Conservation (phyloP, 768 basidiomycete genomes). For the Lentinula edodes region DNA sequence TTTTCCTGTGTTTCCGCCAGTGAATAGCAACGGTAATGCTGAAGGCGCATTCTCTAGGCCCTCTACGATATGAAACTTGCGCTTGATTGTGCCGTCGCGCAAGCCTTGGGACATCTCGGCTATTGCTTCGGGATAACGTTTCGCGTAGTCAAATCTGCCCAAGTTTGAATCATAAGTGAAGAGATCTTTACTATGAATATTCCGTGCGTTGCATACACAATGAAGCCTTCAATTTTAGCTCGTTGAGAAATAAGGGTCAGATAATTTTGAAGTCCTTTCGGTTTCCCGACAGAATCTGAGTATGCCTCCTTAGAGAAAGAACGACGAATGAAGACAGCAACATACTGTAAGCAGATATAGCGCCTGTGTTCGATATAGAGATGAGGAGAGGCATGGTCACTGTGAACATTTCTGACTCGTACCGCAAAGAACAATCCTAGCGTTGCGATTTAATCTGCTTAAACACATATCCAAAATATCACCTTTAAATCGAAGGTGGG, state of each 20-base stretch:
- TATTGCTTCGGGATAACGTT: constrained; percentile 53
- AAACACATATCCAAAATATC: constrained; percentile 80
- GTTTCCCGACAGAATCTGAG: constrained; percentile 45
- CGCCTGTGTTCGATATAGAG: constrained; percentile 37
- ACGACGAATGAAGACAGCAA: constrained; percentile 14
- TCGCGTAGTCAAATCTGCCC: constrained; percentile 68
- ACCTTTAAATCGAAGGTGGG: constrained; percentile 31
- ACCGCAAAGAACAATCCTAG: constrained; percentile 82
- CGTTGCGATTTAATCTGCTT: constrained; percentile 67
- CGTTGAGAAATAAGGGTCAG: constrained; percentile 67
- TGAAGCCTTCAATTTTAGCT: constrained; percentile 79
- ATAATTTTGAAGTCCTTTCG: constrained; percentile 65
- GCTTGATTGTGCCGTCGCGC: constrained; percentile 64
- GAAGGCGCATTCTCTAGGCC: constrained; percentile 70
- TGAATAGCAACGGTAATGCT: constrained; percentile 67
- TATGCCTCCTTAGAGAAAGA: neutral
- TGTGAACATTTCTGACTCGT: constrained; percentile 15
- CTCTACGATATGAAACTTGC: constrained; percentile 74
- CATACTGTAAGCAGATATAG: constrained; percentile 79
- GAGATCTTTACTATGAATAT: neutral
- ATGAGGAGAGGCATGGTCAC: neutral
- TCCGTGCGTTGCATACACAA: constrained; percentile 47
- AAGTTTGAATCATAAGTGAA: neutral
- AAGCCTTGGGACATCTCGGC: constrained; percentile 54
- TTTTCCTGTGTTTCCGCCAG: constrained; percentile 77